Percentiles rank a stretch among this genome's conserved stretches.
These are phyloP conservation scores for Aspergillus piperis DNA, from an alignment of 2,329 filamentous ascomycete species.

Conservation along the genomic window DNA sequence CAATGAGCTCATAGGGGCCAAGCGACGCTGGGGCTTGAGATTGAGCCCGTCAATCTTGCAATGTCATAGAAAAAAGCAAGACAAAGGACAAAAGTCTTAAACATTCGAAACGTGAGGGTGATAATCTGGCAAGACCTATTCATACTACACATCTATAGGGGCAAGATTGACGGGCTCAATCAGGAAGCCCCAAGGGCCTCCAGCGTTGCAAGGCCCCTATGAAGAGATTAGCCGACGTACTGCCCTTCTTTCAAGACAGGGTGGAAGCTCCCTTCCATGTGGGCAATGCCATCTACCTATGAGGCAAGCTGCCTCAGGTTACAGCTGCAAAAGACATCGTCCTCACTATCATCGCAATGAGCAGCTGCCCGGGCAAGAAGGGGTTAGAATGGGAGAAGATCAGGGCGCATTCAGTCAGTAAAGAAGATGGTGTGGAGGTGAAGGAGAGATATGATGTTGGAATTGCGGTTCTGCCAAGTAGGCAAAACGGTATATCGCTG, in stretches of 20 bases:
- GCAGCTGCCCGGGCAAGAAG: conserved; percentile 15
- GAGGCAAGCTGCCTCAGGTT: conserved; percentile 29
- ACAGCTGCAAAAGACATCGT: conserved; percentile 25
- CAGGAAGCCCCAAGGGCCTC: background rate
- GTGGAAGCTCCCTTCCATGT: conserved; percentile 18
- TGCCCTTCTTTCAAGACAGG: conserved; percentile 14
- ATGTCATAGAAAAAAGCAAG: no score
- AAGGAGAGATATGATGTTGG: conserved; percentile 22
- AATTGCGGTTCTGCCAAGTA: no score
- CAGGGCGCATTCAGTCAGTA: conserved; percentile 24
- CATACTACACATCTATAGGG: no score
- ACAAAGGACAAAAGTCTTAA: no score
- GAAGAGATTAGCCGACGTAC: conserved; percentile 29
- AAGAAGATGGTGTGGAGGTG: conserved; percentile 26
- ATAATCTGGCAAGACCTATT: conserved; percentile 15
- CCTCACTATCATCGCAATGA: conserved; percentile 21
- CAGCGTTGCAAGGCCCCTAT: conserved; percentile 13
- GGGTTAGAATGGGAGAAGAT: conserved; percentile 32
- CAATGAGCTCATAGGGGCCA: background rate
- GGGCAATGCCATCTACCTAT: conserved; percentile 28
- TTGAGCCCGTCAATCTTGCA: no score
- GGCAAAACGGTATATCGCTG: no score
- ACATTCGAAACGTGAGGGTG: conserved; percentile 6
- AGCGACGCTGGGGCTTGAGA: no score
- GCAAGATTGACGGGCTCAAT: conserved; percentile 17